These are phyloP conservation scores for Candida ficus DNA, from an alignment of 805 yeast genomes.

Conservation along the genomic window DNA sequence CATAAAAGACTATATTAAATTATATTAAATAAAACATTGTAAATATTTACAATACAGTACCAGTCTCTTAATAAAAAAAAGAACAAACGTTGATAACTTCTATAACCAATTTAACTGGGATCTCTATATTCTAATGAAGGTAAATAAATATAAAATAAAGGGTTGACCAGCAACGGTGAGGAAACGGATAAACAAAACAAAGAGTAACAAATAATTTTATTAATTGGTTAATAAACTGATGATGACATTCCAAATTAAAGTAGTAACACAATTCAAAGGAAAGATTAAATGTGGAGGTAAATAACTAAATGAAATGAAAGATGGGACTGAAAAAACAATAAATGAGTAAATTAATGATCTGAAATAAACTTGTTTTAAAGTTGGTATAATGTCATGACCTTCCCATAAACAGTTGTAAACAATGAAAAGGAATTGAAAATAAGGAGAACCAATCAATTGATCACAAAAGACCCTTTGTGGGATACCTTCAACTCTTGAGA, in stretches of 20 bases:
- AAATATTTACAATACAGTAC: too few relatives aligned
- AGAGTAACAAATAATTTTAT: too few relatives aligned
- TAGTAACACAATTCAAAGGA: slow-evolving; percentile 54
- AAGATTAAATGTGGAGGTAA: slow-evolving; percentile 47
- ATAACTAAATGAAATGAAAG: slow-evolving; percentile 43
- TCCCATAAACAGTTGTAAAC: slow-evolving; percentile 54
- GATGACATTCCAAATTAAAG: slow-evolving; percentile 50
- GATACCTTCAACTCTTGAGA: slow-evolving; percentile 31
- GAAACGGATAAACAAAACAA: too few relatives aligned
- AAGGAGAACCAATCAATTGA: slow-evolving; percentile 50
- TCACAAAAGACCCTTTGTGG: slow-evolving; percentile 42
- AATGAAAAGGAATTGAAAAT: slow-evolving; percentile 48
- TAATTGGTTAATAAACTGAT: slow-evolving; percentile 32
- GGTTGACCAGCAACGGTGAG: too few relatives aligned
- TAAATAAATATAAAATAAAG: too few relatives aligned
- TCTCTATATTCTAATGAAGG: too few relatives aligned
- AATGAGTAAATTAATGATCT: slow-evolving; percentile 48
- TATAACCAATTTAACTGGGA: too few relatives aligned
- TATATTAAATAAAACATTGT: too few relatives aligned
- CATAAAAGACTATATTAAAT: too few relatives aligned
- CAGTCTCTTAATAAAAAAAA: too few relatives aligned
- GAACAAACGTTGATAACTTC: too few relatives aligned
- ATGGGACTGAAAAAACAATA: slow-evolving; percentile 56
- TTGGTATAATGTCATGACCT: slow-evolving; percentile 30
- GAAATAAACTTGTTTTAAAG: slow-evolving; percentile 34